Conservation (phyloP, 1,139 yeast species). For the Candida mesenterica region DNA sequence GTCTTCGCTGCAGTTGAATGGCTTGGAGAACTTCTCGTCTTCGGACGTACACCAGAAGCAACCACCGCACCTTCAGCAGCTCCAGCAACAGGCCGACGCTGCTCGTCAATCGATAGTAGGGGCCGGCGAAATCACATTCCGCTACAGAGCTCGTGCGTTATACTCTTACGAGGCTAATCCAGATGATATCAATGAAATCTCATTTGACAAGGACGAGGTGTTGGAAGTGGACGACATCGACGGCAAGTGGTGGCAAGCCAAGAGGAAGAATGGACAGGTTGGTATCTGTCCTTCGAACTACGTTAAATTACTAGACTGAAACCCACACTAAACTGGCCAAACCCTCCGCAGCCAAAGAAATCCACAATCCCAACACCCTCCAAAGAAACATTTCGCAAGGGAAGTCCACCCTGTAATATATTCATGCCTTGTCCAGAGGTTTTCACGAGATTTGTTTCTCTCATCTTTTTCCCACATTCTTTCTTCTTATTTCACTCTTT, state of each 20-base stretch:
- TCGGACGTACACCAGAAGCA: constrained; percentile 36
- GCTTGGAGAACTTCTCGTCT: constrained; percentile 54
- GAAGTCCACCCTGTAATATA: neutral
- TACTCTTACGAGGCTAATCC: constrained; percentile 91
- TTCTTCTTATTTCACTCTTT: neutral
- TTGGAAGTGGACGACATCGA: constrained; percentile 89
- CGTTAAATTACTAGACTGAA: constrained; percentile 55
- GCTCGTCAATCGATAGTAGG: constrained; percentile 4
- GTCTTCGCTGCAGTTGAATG: constrained; percentile 56
- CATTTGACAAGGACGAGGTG: constrained; percentile 86
- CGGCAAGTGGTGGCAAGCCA: constrained; percentile 99
- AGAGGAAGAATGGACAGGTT: constrained; percentile 83
- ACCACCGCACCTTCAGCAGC: constrained; percentile 13
- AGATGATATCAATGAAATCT: constrained; percentile 89
- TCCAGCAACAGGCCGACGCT: constrained; percentile 4
- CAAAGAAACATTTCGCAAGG: neutral
- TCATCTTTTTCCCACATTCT: neutral
- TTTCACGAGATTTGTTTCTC: neutral
- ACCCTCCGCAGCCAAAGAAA: too few relatives aligned
- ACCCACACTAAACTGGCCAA: too few relatives aligned
- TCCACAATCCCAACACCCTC: neutral
- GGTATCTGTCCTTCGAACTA: constrained; percentile 98
- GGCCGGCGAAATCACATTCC: constrained; percentile 50
- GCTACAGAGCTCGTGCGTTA: constrained; percentile 82
- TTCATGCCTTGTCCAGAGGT: neutral